These are phyloP conservation scores for Globisporangium irregulare DNA, from an alignment of 352 stramenopile species.

Conservation along the genomic window DNA sequence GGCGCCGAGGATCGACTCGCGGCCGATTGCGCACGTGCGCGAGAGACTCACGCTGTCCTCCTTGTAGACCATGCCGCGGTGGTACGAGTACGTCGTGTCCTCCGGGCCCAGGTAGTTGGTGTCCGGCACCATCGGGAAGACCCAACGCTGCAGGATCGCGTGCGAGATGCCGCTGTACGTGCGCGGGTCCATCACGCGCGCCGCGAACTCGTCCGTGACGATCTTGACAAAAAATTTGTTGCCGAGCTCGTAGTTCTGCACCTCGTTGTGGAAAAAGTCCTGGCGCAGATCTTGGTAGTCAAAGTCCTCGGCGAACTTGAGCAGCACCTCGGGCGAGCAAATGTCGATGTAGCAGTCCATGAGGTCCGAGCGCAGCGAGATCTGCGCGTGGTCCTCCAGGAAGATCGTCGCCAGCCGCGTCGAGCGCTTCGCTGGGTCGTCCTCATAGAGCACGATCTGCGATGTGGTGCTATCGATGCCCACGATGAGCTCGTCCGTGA, in stretches of 20 bases:
- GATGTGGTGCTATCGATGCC: conserved; percentile 70
- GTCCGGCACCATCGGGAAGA: conserved; percentile 95
- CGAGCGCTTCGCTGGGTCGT: conserved; percentile 48
- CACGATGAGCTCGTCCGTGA: conserved; percentile 80
- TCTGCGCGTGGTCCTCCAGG: conserved; percentile 78
- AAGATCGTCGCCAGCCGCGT: conserved; percentile 69
- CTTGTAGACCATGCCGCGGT: conserved; percentile 85
- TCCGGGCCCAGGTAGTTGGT: conserved; percentile 71
- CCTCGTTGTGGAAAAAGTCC: conserved; percentile 97
- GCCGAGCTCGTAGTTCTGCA: conserved; percentile 97
- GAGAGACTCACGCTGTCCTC: conserved; percentile 65
- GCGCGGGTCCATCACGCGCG: conserved; percentile 91
- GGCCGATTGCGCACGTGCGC: conserved; percentile 58
- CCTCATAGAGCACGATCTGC: conserved; percentile 85
- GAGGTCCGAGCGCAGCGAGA: conserved; percentile 92
- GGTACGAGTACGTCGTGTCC: conserved; percentile 69
- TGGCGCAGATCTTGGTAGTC: conserved; percentile 96
- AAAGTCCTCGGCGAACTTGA: conserved; percentile 98
- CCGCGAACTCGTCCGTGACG: conserved; percentile 91
- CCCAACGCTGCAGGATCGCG: conserved; percentile 94
- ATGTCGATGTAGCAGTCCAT: conserved; percentile 98
- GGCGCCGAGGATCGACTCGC: conserved; percentile 73
- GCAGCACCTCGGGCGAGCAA: conserved; percentile 96
- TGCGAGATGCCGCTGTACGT: conserved; percentile 92
- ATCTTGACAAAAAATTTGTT: conserved; percentile 96